phyloP scores from a whole-genome alignment of 1,284 basidiomycete species.

The Ustilago sp. region DNA sequence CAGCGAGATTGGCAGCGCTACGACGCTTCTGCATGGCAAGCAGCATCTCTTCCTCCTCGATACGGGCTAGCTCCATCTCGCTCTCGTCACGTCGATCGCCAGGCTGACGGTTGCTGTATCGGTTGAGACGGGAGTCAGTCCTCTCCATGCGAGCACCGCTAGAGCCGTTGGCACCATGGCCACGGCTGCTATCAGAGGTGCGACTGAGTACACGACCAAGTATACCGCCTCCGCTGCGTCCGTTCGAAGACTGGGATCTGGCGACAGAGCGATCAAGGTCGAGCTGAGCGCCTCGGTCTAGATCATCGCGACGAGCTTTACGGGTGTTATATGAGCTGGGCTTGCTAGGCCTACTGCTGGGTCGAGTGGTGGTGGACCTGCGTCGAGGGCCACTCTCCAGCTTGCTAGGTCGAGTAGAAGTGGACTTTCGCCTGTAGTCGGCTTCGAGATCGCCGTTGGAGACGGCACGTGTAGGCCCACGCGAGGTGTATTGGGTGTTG shows the following conservation, averaged over 20 bases:
- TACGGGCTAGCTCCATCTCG: constrained; percentile 38
- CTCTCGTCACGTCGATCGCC: constrained; percentile 31
- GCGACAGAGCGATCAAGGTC: constrained; percentile 14
- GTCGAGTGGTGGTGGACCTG: constrained; percentile 1
- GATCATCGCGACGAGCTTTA: constrained; percentile 32
- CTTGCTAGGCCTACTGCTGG: constrained; percentile 6
- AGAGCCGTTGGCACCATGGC: neutral
- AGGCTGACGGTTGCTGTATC: constrained; percentile 33
- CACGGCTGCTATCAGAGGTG: constrained; percentile 27
- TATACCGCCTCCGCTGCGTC: constrained; percentile 24
- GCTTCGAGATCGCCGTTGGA: constrained; percentile 20
- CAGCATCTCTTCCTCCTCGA: constrained; percentile 52
- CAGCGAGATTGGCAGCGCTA: constrained; percentile 38
- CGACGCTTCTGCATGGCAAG: constrained; percentile 41
- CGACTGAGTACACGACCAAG: constrained; percentile 41
- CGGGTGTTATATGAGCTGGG: constrained; percentile 36
- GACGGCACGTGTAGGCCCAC: constrained; percentile 14
- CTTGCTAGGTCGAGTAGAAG: neutral
- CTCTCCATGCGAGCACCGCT: constrained; percentile 20
- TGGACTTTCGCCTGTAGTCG: constrained; percentile 15
- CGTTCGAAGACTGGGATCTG: constrained; percentile 6
- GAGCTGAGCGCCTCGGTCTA: constrained; percentile 5
- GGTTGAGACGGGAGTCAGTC: constrained; percentile 31
- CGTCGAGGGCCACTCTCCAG: constrained; percentile 16
- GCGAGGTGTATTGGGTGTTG: constrained; percentile 22